Conservation (phyloP, 495 filamentous ascomycete genomes). For the Filosporella fistucella region DNA sequence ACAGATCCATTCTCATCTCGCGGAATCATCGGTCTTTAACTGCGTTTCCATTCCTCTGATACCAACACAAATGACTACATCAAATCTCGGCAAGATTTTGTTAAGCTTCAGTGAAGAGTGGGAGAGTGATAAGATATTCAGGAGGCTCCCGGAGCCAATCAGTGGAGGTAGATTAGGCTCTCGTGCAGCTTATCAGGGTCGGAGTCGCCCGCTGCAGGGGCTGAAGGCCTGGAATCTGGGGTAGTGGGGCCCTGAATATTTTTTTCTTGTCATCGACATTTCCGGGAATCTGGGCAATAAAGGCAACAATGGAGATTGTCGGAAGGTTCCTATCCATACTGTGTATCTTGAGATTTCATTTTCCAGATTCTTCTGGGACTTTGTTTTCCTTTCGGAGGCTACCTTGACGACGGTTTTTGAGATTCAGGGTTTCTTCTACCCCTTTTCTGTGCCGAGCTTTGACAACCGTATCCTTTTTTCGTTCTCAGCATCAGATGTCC, state of each 20-base stretch:
- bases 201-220: slow-evolving; percentile 14
- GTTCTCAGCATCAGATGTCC: no score
- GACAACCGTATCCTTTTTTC: no score
- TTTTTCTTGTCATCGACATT: no score
- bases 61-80: no score
- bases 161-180: not conserved
- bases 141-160: slow-evolving; percentile 14
- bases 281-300: no score
- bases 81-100: no score
- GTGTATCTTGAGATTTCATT: not conserved
- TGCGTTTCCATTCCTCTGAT: no score
- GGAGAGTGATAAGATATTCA: slow-evolving; percentile 19
- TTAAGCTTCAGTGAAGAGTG: slow-evolving; percentile 6
- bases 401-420: slow-evolving; percentile 2
- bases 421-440: no score
- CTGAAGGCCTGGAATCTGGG: slow-evolving; percentile 19
- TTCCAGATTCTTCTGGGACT: not conserved
- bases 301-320: no score
- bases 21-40: no score
- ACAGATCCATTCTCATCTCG: no score
- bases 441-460: no score
- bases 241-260: slow-evolving; percentile 4
- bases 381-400: not conserved
- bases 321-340: slow-evolving; percentile 15
- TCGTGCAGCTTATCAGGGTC: slow-evolving; percentile 11